phyloP scores from a whole-genome alignment of 2,329 filamentous ascomycete species.

The Pseudogymnoascus sp. region DNA sequence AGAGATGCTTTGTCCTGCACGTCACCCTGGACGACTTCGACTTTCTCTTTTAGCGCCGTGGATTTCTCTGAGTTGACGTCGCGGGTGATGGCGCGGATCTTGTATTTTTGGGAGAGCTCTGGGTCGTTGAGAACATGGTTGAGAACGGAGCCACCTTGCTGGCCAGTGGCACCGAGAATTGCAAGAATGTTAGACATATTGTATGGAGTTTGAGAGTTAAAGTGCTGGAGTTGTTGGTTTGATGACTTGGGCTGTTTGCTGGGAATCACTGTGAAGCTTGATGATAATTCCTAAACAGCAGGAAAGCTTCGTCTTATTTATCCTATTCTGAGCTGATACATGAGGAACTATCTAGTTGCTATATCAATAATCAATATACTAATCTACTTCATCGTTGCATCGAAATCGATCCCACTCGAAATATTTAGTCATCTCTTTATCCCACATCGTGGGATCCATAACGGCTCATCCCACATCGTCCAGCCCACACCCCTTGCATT shows the following conservation, averaged over 20 bases:
- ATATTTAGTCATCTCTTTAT: neutral
- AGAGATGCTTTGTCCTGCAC: conserved; percentile 35
- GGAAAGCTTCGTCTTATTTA: neutral
- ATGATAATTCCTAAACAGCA: neutral
- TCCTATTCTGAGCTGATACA: neutral
- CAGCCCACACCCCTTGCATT: neutral
- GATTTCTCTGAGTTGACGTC: conserved; percentile 34
- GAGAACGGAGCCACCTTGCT: conserved; percentile 44
- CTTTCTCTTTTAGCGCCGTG: conserved; percentile 25
- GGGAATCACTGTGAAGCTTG: neutral
- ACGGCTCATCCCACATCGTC: neutral
- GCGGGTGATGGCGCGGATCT: conserved; percentile 45
- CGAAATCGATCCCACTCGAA: neutral
- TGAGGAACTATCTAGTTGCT: neutral
- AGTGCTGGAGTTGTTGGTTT: neutral
- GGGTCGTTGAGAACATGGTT: conserved; percentile 38
- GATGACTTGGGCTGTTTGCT: neutral
- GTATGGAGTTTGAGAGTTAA: neutral
- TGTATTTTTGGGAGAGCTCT: conserved; percentile 38
- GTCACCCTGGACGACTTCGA: conserved; percentile 36
- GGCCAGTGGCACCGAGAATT: conserved; percentile 46
- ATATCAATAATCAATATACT: neutral
- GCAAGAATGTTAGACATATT: conserved; percentile 13
- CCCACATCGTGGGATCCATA: neutral
- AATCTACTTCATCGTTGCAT: neutral